Conservation (phyloP, 306 rosid genomes). For the Cicer chorassanicum region DNA sequence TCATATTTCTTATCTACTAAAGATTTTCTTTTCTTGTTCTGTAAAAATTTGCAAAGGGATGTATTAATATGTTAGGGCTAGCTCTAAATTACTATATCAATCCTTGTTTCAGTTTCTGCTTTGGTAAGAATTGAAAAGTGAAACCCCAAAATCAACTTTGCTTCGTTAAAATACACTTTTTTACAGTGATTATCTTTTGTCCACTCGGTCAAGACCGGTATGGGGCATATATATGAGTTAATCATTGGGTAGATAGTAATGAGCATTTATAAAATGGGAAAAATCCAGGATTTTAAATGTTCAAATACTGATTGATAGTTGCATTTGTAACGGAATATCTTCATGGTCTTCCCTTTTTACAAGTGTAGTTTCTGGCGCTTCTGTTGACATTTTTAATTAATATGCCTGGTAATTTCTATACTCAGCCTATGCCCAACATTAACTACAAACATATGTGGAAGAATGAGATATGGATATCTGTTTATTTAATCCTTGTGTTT, state of each 20-base stretch:
- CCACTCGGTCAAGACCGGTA: slow-evolving; percentile 16
- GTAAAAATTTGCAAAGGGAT: slow-evolving; percentile 33
- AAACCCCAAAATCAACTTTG: slow-evolving; percentile 22
- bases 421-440: slow-evolving; percentile 23
- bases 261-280: slow-evolving; percentile 30
- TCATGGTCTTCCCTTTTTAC: slow-evolving; percentile 20
- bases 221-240: slow-evolving; percentile 24
- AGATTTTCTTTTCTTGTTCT: slow-evolving; percentile 33
- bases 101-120: slow-evolving; percentile 34
- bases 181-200: slow-evolving; percentile 26
- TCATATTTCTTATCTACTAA: slow-evolving; percentile 7
- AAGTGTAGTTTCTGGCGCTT: slow-evolving; percentile 37
- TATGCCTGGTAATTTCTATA: slow-evolving; percentile 13
- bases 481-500: slow-evolving; percentile 43
- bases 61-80: slow-evolving; percentile 37
- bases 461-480: slow-evolving; percentile 30
- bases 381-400: slow-evolving; percentile 39
- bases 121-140: slow-evolving; percentile 36
- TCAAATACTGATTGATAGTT: slow-evolving; percentile 34
- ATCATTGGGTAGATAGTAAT: slow-evolving; percentile 16
- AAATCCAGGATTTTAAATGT: slow-evolving; percentile 20
- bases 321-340: slow-evolving; percentile 14
- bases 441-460: slow-evolving; percentile 17
- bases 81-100: slow-evolving; percentile 21
- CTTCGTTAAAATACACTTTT: slow-evolving; percentile 17